A percentile compares a stretch with the other conserved stretches of the same genome.
Conservation (phyloP, 148 eudicot genomes). For the Vaccinium macrocarpon region DNA sequence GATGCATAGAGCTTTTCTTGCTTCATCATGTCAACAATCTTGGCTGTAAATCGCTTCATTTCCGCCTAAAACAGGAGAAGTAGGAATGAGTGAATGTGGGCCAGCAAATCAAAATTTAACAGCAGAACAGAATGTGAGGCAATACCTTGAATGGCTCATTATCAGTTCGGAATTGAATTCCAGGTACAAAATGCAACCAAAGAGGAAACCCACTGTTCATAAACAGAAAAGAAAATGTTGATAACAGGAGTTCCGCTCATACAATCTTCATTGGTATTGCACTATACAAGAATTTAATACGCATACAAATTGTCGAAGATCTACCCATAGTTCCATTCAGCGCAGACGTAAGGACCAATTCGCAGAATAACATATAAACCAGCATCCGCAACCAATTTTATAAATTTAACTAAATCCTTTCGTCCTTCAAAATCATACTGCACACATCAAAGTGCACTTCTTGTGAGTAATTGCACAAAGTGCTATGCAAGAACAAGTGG, state of each 20-base stretch:
- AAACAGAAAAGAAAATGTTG: not conserved
- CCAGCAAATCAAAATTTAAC: not conserved
- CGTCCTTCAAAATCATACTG: conserved; percentile 85
- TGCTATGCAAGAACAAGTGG: no score
- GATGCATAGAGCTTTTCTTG: conserved; percentile 76
- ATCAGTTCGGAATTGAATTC: conserved; percentile 76
- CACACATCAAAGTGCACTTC: conserved; percentile 9
- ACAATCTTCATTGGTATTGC: not conserved
- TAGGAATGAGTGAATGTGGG: not conserved
- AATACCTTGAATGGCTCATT: conserved; percentile 90
- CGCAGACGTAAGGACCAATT: conserved; percentile 90
- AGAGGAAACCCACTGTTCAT: conserved; percentile 86
- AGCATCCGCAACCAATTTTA: conserved; percentile 69
- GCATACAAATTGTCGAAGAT: not conserved
- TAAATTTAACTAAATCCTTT: conserved; percentile 77
- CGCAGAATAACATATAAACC: conserved; percentile 77
- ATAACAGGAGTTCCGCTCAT: not conserved
- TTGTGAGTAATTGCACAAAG: not conserved
- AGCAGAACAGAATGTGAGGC: not conserved
- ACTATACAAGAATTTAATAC: not conserved
- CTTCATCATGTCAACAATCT: conserved; percentile 88
- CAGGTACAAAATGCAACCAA: conserved; percentile 92
- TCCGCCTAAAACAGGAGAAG: conserved; percentile 47
- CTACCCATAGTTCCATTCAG: conserved; percentile 98
- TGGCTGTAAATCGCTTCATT: conserved; percentile 82